Evolutionary conservation across 257 asterid species (phyloP), one percentile per base, ranked within the genome.

Genomic region (Sherardia arvensis): DNA sequence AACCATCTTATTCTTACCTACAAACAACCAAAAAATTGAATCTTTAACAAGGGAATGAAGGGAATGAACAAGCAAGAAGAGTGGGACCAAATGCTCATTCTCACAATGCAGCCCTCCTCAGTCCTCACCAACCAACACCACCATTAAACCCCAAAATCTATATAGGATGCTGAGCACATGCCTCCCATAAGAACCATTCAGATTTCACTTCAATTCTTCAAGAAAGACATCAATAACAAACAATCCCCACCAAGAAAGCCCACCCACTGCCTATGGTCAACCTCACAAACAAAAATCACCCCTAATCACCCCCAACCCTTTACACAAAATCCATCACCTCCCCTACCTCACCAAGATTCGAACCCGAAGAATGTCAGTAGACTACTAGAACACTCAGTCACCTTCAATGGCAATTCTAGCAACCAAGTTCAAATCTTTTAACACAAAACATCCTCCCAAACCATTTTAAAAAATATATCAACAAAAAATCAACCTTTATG

Each of bases 81-180:
- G 36, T 48, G 85, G 89, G 87, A 48, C 87, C 88, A 29, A 53
- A 3, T 25, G 49, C 76, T 70, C 62, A 76, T 71, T 75, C 72
- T 72, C 78, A 67, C 75, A 83, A 79, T 73, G 76, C 67, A 83
- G 74, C 57, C 76, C 76, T 74, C 82, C 91, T 72, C n/a, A n/a
- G n/a, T n/a, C n/a, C n/a, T 77, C 82, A 79, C 77, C 79, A 80
- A 75, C 71, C 60, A 77, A 67, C 84, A 71, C 77, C 76, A 77
- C 81, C 76, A 76, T 71, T 72, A 73, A 76, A 69, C 69, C 71
- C 64, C 72, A 72, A 69, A 78, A 64, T 72, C 74, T 71, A 70
- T 69, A 60, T 71, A 53, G 73, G 81, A 72, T 59, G 61, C 65
- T 66, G 69, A 54, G 80, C 74, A 77, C 82, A 83, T 78, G 83